phyloP scores from a whole-genome alignment of 2,329 filamentous ascomycete genomes.

The Hymenoscyphus linearis region DNA sequence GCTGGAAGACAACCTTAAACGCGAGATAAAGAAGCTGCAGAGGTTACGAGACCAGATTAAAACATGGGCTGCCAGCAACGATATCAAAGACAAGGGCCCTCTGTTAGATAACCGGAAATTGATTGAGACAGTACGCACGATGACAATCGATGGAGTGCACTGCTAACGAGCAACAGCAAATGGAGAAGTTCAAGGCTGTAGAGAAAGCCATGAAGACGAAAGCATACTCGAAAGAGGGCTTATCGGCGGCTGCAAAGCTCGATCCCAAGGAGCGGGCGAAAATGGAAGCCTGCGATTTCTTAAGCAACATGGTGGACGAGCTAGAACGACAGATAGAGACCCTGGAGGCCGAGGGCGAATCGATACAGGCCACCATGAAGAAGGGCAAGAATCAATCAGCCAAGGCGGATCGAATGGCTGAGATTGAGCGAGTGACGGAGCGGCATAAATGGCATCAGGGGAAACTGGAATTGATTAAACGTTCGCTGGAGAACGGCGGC shows the following conservation, averaged over 20 bases:
- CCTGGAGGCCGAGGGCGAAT: constrained; percentile 84
- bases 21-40: constrained; percentile 99
- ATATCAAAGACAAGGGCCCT: constrained; percentile 99
- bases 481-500: constrained; percentile 87
- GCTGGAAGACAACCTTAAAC: constrained; percentile 94
- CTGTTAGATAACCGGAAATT: constrained; percentile 88
- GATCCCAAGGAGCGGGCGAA: constrained; percentile 98
- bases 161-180: constrained; percentile 61
- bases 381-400: constrained; percentile 84
- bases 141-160: constrained; percentile 12
- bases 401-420: constrained; percentile 82
- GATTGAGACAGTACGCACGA: constrained; percentile 79
- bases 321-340: constrained; percentile 90
- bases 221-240: constrained; percentile 95
- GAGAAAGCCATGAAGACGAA: constrained; percentile 99
- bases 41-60: constrained; percentile 97
- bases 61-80: constrained; percentile 96
- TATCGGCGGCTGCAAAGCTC: constrained; percentile 85
- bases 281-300: constrained; percentile 79
- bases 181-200: constrained; percentile 99
- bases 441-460: constrained; percentile 95
- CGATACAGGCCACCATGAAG: constrained; percentile 82
- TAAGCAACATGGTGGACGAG: constrained; percentile 82
- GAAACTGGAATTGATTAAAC: constrained; percentile 84
- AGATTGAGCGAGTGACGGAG: constrained; percentile 79